Evolutionary conservation across 768 basidiomycete species (phyloP).

Genomic region (Rhodotorula graminis): DNA sequence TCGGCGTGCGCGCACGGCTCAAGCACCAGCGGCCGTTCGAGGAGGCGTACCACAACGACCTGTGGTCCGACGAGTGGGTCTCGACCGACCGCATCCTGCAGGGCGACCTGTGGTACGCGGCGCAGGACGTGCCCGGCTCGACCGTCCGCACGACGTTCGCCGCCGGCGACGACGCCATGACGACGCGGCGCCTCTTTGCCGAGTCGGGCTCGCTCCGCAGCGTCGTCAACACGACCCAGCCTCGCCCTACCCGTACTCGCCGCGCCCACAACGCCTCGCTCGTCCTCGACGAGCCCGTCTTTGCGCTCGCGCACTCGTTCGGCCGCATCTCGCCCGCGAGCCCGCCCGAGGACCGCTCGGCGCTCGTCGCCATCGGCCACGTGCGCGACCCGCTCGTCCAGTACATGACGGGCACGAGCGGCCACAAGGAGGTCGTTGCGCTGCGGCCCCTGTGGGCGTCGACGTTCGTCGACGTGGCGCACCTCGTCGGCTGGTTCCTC

Average conservation of each 20-base stretch:
- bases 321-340: constrained; percentile 5
- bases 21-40: constrained; percentile 18
- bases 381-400: constrained; percentile 29
- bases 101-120: constrained; percentile 29
- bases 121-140: neutral
- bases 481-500: constrained; percentile 16
- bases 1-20: constrained; percentile 6
- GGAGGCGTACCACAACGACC: constrained; percentile 16
- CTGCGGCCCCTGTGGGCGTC: constrained; percentile 23
- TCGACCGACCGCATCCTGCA: constrained; percentile 25
- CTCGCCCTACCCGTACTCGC: constrained; percentile 3
- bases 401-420: constrained; percentile 11
- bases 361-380: constrained; percentile 32
- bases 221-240: constrained; percentile 1
- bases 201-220: neutral
- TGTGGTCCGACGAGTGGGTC: constrained; percentile 5
- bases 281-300: constrained; percentile 31
- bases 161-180: constrained; percentile 17
- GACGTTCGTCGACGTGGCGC: neutral
- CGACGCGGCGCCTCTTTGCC: constrained; percentile 11
- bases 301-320: constrained; percentile 29
- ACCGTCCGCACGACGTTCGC: constrained; percentile 16
- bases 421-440: neutral
- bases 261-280: neutral
- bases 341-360: neutral